Conservation (phyloP, 2,329 filamentous ascomycete genomes). For the Diplocarpon mali region DNA sequence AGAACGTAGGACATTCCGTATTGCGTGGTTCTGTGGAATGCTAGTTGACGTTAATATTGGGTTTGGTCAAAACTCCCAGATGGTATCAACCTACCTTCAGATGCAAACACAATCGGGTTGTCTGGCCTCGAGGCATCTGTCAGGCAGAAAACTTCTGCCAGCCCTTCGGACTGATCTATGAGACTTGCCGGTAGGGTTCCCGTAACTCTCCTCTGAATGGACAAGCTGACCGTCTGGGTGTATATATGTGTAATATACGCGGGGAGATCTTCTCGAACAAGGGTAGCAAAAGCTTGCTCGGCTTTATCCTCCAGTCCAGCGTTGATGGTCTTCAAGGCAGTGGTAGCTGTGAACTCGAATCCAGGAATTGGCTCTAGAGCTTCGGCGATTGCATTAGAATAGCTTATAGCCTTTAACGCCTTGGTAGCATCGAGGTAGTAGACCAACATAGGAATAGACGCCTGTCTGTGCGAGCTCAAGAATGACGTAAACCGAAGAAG, state of each 20-base stretch:
- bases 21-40: slow-evolving; percentile 64
- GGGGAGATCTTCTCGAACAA: slow-evolving; percentile 58
- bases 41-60: slow-evolving; percentile 29
- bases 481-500: slow-evolving; percentile 59
- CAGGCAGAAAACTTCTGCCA: slow-evolving; percentile 68
- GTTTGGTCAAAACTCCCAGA: too few relatives aligned
- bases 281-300: slow-evolving; percentile 49
- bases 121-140: slow-evolving; percentile 63
- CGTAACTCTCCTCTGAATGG: slow-evolving; percentile 56
- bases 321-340: slow-evolving; percentile 44
- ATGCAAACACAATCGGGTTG: slow-evolving; percentile 69
- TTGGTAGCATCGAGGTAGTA: slow-evolving; percentile 66
- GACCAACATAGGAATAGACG: slow-evolving; percentile 53
- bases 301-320: slow-evolving; percentile 50
- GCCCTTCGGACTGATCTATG: slow-evolving; percentile 58
- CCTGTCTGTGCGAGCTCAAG: slow-evolving; percentile 45
- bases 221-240: slow-evolving; percentile 57
- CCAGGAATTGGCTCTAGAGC: slow-evolving; percentile 45
- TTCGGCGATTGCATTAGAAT: slow-evolving; percentile 57
- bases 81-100: slow-evolving; percentile 44
- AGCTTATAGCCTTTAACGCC: slow-evolving; percentile 57
- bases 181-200: slow-evolving; percentile 54
- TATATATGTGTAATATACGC: slow-evolving; percentile 61
- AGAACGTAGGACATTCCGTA: slow-evolving; percentile 65
- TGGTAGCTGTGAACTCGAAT: slow-evolving; percentile 41